Conservation (phyloP, 306 rosid genomes). For the Corylus heterophylla region DNA sequence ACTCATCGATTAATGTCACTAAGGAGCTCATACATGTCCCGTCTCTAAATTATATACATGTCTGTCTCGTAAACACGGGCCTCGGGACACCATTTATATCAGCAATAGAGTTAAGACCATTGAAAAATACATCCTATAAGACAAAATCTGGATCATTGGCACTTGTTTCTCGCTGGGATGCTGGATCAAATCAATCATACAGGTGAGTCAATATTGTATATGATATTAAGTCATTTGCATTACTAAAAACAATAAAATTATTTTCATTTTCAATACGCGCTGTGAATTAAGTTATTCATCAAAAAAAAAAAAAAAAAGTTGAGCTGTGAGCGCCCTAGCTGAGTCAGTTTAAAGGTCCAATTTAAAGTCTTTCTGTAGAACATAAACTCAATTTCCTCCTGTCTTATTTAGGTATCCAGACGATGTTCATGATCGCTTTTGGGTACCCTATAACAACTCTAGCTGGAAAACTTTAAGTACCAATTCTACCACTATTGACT, state of each 20-base stretch:
- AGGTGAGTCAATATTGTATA: too few species aligned
- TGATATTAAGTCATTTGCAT: too few species aligned
- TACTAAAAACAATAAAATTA: too few species aligned
- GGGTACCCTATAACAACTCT: neutral
- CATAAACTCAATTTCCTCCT: too few species aligned
- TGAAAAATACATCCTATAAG: conserved; percentile 23
- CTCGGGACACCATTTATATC: conserved; percentile 52
- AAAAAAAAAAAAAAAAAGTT: too few species aligned
- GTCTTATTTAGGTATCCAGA: conserved; percentile 30
- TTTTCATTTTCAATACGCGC: too few species aligned
- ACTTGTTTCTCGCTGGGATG: neutral
- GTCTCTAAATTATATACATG: conserved; percentile 22
- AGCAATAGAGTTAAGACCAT: conserved; percentile 43
- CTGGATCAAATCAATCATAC: conserved; percentile 20
- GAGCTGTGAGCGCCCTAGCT: too few species aligned
- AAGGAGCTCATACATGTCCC: conserved; percentile 46
- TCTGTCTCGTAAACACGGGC: conserved; percentile 50
- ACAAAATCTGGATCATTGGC: conserved; percentile 20
- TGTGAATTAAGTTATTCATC: too few species aligned
- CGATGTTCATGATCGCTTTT: conserved; percentile 41
- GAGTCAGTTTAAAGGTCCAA: too few species aligned
- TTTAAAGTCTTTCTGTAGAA: too few species aligned
- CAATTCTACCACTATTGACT: neutral
- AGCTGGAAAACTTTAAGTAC: conserved; percentile 8
- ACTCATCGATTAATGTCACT: neutral